Evolutionary conservation across 164 flowering plant genomes (phyloP), one percentile per base, ranked within the genome.

Genomic region (Magnolia sinica): DNA sequence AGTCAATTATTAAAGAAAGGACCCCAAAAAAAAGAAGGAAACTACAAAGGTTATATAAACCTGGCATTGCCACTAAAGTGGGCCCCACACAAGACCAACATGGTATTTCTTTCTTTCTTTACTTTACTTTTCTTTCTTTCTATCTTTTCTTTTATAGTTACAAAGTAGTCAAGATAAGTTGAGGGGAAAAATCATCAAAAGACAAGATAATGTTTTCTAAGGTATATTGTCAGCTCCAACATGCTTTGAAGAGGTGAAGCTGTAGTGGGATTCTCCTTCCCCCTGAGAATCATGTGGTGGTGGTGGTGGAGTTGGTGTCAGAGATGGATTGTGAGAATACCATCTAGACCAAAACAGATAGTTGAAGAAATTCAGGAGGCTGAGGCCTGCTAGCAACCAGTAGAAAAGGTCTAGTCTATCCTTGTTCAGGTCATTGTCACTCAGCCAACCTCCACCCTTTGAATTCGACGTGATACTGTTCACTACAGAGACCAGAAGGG

Each of bases 311-410:
- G 83, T 55, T 13, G 82, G 71, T 45, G 77, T 73, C 51, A 76
- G 67, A 70, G 86, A 80, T 71, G 86, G 85, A 45, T 83, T 80
- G 70, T 74, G 76, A 69, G 86, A 76, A 74, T 85, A 88, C 95
- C 95, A 89, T 27, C 78, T 81, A n/a, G 95, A 85, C 89, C 91
- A 89, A 74, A 87, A 88, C 14, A 90, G 85, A 78, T 87, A 91
- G 78, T 88, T 87, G 71, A 88, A 81, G 85, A 90, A 89, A 79
- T 90, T 90, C 76, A 86, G 55, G 63, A 91, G n/a, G 79, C 93
- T 88, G 1, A 90, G 87, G 31, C 69, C 82, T 24, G 91, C 93
- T 19, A 90, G 80, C 81, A 91, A 50, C 95, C 95, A 89, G 65
- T 91, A 91, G 78, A 91, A 91, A 27, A 87, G 85, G 73, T 91